Conservation (phyloP, 306 rosid genomes). For the Quercus variabilis region DNA sequence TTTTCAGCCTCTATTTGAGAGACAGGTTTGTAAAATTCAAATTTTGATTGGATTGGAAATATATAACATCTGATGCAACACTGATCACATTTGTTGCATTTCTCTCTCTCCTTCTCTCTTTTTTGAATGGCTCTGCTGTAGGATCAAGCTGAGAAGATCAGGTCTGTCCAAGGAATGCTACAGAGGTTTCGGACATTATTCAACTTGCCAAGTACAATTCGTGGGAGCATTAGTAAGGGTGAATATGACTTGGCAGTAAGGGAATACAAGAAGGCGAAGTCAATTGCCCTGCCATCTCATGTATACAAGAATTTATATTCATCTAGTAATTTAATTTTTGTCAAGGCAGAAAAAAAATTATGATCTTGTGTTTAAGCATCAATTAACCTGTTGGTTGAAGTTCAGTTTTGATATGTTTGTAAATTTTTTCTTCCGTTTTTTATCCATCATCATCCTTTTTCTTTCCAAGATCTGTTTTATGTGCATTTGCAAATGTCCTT, state of each 20-base stretch:
- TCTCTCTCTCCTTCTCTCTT: constrained; percentile 13
- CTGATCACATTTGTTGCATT: constrained; percentile 19
- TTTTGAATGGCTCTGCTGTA: constrained; percentile 27
- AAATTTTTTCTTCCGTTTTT: not conserved
- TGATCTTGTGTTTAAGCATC: not conserved
- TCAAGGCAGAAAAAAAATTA: not conserved
- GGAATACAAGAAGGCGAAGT: constrained; percentile 99
- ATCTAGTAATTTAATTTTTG: not conserved
- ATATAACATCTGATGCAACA: constrained; percentile 23
- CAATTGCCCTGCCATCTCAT: constrained; percentile 93
- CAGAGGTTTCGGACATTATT: constrained; percentile 95
- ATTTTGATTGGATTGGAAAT: constrained; percentile 19
- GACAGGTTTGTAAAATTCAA: constrained; percentile 70
- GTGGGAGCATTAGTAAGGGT: constrained; percentile 94
- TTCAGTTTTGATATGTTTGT: not conserved
- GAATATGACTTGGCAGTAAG: constrained; percentile 97
- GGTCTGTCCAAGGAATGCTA: constrained; percentile 98
- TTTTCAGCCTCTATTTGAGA: constrained; percentile 85
- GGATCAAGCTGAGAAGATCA: constrained; percentile 99
- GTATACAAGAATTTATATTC: constrained; percentile 39
- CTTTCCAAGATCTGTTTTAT: not conserved
- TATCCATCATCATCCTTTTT: not conserved
- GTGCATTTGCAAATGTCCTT: not conserved
- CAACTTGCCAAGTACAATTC: constrained; percentile 94
- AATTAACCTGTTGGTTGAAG: not conserved